Conservation (phyloP, 169 alveolate species). For the Plasmodium vinckei region DNA sequence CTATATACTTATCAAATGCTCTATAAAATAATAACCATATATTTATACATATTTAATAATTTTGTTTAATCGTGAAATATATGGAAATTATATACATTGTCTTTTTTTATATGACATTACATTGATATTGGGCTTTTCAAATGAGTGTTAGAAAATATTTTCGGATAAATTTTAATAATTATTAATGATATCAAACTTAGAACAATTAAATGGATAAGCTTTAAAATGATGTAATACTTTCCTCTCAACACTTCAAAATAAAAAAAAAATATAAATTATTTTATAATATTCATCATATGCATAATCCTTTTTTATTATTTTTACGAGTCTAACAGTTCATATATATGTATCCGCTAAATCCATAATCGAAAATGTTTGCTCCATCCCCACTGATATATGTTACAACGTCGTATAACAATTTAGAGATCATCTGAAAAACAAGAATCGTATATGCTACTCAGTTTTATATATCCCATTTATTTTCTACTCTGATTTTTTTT, state of each 20-base stretch:
- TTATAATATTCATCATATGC: not conserved
- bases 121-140: conserved; percentile 34
- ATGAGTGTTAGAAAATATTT: conserved; percentile 12
- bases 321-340: conserved; percentile 25
- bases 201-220: conserved; percentile 36
- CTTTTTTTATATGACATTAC: conserved; percentile 14
- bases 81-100: too few relatives aligned
- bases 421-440: conserved; percentile 20
- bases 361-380: conserved; percentile 52
- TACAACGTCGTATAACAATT: conserved; percentile 31
- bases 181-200: conserved; percentile 22
- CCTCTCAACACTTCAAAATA: conserved; percentile 43
- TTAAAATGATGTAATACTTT: conserved; percentile 29
- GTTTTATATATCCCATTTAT: too few relatives aligned
- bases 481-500: not conserved
- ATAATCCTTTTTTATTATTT: not conserved
- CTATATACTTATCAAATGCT: conserved; percentile 39
- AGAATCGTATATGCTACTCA: not conserved
- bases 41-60: too few relatives aligned
- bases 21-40: not conserved
- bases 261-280: not conserved
- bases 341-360: conserved; percentile 47
- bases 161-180: conserved; percentile 26
- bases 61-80: too few relatives aligned
- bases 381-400: conserved; percentile 38